phyloP scores from a whole-genome alignment of 805 yeast species.

The Ogataea pilisensis region DNA sequence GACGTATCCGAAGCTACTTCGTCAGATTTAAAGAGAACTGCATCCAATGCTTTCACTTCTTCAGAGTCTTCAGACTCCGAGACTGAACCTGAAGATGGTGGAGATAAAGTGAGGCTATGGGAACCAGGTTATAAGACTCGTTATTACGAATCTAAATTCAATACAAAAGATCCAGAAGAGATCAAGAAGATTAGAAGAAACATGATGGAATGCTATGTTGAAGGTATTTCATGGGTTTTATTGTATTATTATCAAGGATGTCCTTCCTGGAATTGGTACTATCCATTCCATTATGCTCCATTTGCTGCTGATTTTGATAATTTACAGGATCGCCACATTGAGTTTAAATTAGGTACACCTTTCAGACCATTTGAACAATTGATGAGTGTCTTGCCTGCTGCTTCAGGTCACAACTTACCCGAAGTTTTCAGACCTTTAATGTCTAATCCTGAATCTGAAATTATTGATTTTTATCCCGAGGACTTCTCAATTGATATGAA shows the following conservation, averaged over 20 bases:
- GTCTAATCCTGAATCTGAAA: conserved; percentile 75
- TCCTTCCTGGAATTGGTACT: conserved; percentile 98
- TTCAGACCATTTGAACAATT: conserved; percentile 89
- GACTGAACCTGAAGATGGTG: conserved; percentile 37
- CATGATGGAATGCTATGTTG: conserved; percentile 72
- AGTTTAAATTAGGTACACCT: conserved; percentile 67
- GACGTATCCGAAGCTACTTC: conserved; percentile 22
- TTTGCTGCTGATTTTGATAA: conserved; percentile 84
- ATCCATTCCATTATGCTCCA: conserved; percentile 97
- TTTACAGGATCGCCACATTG: conserved; percentile 46
- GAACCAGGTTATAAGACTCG: conserved; percentile 85
- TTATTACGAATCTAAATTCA: conserved; percentile 75
- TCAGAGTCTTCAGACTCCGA: conserved; percentile 29
- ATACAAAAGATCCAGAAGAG: conserved; percentile 48
- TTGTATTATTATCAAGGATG: conserved; percentile 95
- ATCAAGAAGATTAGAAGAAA: conserved; percentile 49
- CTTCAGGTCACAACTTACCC: conserved; percentile 83
- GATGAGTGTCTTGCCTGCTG: conserved; percentile 94
- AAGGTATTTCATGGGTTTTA: conserved; percentile 96
- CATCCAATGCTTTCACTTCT: conserved; percentile 21
- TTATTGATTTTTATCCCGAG: conserved; percentile 87
- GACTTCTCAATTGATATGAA: conserved; percentile 91
- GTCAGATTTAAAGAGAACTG: conserved; percentile 20
- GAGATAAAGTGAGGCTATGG: conserved; percentile 60
- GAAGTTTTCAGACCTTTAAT: conserved; percentile 75